A percentile compares a stretch with the other conserved stretches of the same genome.
These are phyloP conservation scores for Verruconis gallopava DNA, from an alignment of 2,329 filamentous ascomycete species.

Conservation along the genomic window DNA sequence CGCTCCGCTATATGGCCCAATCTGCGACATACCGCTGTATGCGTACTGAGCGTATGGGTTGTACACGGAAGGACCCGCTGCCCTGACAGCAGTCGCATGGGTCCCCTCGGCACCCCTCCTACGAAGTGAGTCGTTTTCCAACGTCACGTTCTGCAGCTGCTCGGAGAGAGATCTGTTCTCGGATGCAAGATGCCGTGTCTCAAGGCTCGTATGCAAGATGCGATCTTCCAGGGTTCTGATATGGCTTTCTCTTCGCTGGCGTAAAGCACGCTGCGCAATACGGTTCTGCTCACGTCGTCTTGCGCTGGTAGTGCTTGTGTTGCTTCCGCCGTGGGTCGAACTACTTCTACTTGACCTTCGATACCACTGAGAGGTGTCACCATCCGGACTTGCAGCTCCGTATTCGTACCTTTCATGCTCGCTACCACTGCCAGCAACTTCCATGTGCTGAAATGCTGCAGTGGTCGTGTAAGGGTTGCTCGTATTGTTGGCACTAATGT, in stretches of 20 bases:
- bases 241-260: constrained; percentile 7
- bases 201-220: constrained; percentile 5
- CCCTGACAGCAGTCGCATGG: not conserved
- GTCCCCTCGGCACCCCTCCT: not conserved
- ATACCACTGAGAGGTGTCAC: not conserved
- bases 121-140: constrained; percentile 7
- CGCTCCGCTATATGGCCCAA: too few relatives aligned
- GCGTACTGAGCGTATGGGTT: not conserved
- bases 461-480: not conserved
- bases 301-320: not conserved
- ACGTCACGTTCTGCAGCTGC: constrained; percentile 1
- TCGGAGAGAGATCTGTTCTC: constrained; percentile 5
- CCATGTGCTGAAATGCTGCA: not conserved
- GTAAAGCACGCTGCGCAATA: constrained; percentile 7
- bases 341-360: not conserved
- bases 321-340: not conserved
- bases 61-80: too few relatives aligned
- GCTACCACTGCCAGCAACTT: not conserved
- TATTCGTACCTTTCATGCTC: not conserved
- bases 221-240: constrained; percentile 6
- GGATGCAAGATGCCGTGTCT: constrained; percentile 7
- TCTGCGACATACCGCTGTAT: too few relatives aligned
- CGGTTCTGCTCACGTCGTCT: constrained; percentile 8
- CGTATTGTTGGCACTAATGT: too few relatives aligned
- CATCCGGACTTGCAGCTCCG: not conserved